A percentile compares a stretch with the other conserved stretches of the same genome.
Evolutionary conservation across 192 early-diverging fungal species (phyloP).

Genomic region (Umbelopsis sp.): DNA sequence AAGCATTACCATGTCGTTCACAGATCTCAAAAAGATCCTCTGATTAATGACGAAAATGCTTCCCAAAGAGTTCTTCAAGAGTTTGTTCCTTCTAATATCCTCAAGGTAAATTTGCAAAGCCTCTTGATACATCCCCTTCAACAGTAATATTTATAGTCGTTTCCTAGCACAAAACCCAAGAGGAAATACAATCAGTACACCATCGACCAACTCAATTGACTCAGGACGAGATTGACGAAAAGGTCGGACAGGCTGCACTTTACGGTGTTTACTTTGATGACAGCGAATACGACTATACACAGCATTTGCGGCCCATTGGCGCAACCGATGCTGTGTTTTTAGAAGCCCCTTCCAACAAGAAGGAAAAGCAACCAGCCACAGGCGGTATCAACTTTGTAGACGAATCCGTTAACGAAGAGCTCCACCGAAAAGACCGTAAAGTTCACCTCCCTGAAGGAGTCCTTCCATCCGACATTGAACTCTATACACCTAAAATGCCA

Average conservation of each 20-base stretch:
- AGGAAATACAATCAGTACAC: constrained; percentile 19
- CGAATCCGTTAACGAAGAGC: not conserved
- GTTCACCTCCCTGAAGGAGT: constrained; percentile 68
- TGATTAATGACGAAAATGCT: constrained; percentile 78
- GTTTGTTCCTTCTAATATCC: constrained; percentile 67
- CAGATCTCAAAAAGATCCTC: constrained; percentile 93
- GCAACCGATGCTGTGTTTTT: constrained; percentile 78
- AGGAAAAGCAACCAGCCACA: constrained; percentile 49
- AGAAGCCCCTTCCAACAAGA: constrained; percentile 60
- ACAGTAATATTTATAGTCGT: not conserved
- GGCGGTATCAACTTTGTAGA: constrained; percentile 20
- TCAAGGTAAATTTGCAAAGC: constrained; percentile 28
- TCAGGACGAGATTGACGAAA: constrained; percentile 37
- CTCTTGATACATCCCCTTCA: too few species aligned
- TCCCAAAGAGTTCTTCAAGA: constrained; percentile 81
- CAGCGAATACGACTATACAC: constrained; percentile 90
- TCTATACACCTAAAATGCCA: constrained; percentile 31
- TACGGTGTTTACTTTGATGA: constrained; percentile 93
- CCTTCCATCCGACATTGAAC: constrained; percentile 73
- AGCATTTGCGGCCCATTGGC: constrained; percentile 89
- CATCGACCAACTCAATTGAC: constrained; percentile 28
- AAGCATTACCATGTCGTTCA: constrained; percentile 91
- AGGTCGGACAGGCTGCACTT: constrained; percentile 75
- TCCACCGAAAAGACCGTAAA: constrained; percentile 35
- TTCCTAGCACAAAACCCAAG: constrained; percentile 30